Percentiles rank a stretch among this genome's conserved stretches.
These are phyloP conservation scores for Fusarium solani-melongenae DNA, from an alignment of 2,329 filamentous ascomycete genomes.

Conservation along the genomic window DNA sequence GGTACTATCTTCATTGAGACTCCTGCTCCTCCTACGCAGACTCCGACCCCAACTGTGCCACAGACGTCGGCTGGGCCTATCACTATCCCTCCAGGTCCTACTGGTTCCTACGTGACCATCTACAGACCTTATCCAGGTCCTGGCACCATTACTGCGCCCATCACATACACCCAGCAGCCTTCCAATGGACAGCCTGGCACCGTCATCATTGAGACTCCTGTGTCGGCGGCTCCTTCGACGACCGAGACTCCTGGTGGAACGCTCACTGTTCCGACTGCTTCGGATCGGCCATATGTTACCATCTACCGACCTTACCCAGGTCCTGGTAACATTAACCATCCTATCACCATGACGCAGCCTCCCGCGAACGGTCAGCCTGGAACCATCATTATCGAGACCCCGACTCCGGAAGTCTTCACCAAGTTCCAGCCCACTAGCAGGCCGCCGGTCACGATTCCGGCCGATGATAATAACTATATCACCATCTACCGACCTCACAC, in stretches of 20 bases:
- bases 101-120: not conserved
- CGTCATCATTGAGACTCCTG: not conserved
- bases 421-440: conserved; percentile 19
- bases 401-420: conserved; percentile 19
- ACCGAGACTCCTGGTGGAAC: not conserved
- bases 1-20: conserved; percentile 29
- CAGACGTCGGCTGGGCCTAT: not conserved
- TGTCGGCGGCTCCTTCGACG: not conserved
- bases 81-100: not conserved
- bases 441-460: conserved; percentile 8
- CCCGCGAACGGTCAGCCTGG: conserved; percentile 18
- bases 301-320: conserved; percentile 31
- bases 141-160: not conserved
- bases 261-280: conserved; percentile 12
- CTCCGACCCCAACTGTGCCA: not conserved
- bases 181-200: not conserved
- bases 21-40: conserved; percentile 5
- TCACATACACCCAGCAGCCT: not conserved
- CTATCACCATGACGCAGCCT: conserved; percentile 25
- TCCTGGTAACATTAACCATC: conserved; percentile 27
- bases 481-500: conserved; percentile 29
- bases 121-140: not conserved
- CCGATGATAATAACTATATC: conserved; percentile 10
- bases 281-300: conserved; percentile 24
- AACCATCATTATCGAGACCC: conserved; percentile 32